Evolutionary conservation across 164 flowering plant species (phyloP).

Genomic region (Tetrastigma voinierianum): DNA sequence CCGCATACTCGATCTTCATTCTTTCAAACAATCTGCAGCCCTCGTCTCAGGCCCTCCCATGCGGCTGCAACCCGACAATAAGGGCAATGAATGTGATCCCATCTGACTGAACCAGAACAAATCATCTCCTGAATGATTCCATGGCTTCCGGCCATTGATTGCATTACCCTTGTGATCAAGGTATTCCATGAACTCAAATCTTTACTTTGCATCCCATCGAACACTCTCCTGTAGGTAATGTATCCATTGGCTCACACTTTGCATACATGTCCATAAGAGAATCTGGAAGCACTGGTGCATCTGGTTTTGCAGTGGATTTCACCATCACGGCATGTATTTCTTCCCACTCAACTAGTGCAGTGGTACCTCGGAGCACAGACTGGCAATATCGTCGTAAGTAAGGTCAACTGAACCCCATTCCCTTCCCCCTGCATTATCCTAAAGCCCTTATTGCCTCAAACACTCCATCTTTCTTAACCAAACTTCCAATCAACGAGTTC

Average conservation of each 20-base stretch:
- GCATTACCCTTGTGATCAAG: conserved; percentile 40
- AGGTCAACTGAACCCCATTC: conserved; percentile 44
- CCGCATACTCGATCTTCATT: conserved; percentile 33
- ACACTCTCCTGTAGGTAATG: conserved; percentile 31
- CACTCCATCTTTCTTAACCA: conserved; percentile 15
- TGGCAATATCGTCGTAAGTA: conserved; percentile 30
- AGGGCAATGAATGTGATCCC: conserved; percentile 34
- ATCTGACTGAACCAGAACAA: conserved; percentile 19
- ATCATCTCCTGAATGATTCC: conserved; percentile 36
- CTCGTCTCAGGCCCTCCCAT: conserved; percentile 26
- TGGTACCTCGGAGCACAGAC: conserved; percentile 23
- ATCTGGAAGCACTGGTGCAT: conserved; percentile 29
- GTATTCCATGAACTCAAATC: conserved; percentile 48
- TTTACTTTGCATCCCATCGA: conserved; percentile 24
- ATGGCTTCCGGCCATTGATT: conserved; percentile 34
- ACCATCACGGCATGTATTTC: conserved; percentile 43
- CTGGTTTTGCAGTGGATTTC: conserved; percentile 23
- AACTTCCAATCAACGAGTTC: conserved; percentile 34
- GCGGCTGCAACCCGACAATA: conserved; percentile 50
- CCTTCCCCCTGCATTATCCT: conserved; percentile 30
- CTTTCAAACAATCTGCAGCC: conserved; percentile 28
- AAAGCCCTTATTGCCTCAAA: conserved; percentile 28
- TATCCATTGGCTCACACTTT: conserved; percentile 39
- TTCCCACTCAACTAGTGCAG: conserved; percentile 29
- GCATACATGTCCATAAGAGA: conserved; percentile 46